Evolutionary conservation across 768 basidiomycete species (phyloP).

Genomic region (Stropharia rugosoannulata): DNA sequence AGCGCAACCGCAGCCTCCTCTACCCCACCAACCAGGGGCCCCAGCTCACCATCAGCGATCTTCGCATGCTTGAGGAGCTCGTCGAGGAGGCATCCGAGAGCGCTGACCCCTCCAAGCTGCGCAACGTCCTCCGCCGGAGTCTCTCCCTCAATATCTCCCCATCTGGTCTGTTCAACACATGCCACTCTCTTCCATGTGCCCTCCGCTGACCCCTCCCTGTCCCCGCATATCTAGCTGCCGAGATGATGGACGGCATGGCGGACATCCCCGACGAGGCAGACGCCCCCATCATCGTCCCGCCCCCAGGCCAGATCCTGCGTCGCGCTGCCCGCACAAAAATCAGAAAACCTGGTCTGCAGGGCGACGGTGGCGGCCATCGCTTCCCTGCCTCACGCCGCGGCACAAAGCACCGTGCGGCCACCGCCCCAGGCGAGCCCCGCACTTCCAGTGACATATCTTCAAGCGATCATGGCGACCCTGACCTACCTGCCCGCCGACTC

Average conservation of each 20-base stretch:
- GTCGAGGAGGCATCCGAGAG: constrained; percentile 87
- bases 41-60: constrained; percentile 87
- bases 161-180: constrained; percentile 60
- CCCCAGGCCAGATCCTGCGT: constrained; percentile 85
- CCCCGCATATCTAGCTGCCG: constrained; percentile 45
- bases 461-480: constrained; percentile 61
- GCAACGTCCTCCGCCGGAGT: constrained; percentile 79
- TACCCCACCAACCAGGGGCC: constrained; percentile 65
- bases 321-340: constrained; percentile 95
- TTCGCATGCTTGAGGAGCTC: constrained; percentile 92
- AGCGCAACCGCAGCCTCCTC: constrained; percentile 66
- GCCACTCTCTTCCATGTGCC: background rate
- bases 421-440: constrained; percentile 40
- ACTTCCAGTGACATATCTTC: constrained; percentile 73
- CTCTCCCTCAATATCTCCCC: constrained; percentile 85
- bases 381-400: constrained; percentile 55
- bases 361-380: constrained; percentile 82
- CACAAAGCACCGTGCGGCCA: constrained; percentile 24
- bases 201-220: constrained; percentile 2
- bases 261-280: constrained; percentile 80
- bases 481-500: constrained; percentile 31
- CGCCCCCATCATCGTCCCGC: constrained; percentile 87
- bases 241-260: constrained; percentile 65
- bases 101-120: constrained; percentile 79
- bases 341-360: constrained; percentile 75